Base-by-base conservation (phyloP, 352 stramenopile species). In the Pythium vanterpoolii region DNA sequence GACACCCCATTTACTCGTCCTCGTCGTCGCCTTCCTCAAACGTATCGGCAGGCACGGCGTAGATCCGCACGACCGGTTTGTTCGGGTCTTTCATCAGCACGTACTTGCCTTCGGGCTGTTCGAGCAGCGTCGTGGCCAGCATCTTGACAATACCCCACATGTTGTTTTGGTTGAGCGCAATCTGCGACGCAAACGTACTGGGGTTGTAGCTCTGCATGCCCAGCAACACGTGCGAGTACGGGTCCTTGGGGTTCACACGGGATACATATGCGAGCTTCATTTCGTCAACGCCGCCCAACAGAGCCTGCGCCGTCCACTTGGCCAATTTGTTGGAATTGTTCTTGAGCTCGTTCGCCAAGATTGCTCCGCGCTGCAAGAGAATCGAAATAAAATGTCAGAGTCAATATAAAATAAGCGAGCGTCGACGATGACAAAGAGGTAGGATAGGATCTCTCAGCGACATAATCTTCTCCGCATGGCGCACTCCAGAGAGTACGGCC, bases 181-280 rank as follows among this genome's bases (percentile, higher is more conserved):
- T 99, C 86, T 99, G 96, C 40, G 77, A 90, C 9, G 96, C 96
- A 76, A 99, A 99, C 64, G 97, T 97, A 60, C 73, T 87, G 19
- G 97, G 97, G 70, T 97, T 96, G 84, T 99, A 99, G 61, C 92
- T 97, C 72, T 99, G 96, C 50, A 95, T 98, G 36, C 90, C 96
- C 26, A 99, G 70, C 64, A 99, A 87, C 39, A 94, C 77, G 76
- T 99, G 96, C 48, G 97, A 91, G 68, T 98, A 98, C 46, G 89
- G 82, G 76, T 98, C 96, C 75, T 98, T 98, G 52, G 90, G 88
- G 57, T 87, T 93, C 13, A 78, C 76, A 46, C 97, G 93, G 21
- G 90, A 97, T 21, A 99, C 97, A 63, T 98, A 99, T 44, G 96
- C 96, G 68, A 99, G 80, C 83, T 98, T 98, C 93, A 99, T 99